phyloP scores from a whole-genome alignment of 495 filamentous ascomycete species.

The Aspergillus asperescens region DNA sequence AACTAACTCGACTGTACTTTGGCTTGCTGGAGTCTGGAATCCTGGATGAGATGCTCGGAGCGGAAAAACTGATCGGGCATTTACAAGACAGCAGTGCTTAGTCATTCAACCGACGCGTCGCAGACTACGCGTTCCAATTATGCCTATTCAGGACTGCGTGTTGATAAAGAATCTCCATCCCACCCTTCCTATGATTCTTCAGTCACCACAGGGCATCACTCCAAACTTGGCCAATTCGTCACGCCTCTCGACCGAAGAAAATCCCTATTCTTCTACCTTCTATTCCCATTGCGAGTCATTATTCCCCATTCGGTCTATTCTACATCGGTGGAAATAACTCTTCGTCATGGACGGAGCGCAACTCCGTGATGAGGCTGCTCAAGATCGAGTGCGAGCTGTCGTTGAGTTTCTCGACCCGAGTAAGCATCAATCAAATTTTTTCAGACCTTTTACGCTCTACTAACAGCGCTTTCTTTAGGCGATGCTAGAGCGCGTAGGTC shows the following conservation, averaged over 20 bases:
- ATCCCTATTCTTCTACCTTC: not conserved
- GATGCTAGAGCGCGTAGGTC: constrained; percentile 57
- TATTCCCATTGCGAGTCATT: not conserved
- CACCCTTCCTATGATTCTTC: constrained; percentile 14
- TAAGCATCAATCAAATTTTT: constrained; percentile 36
- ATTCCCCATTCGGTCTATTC: constrained; percentile 12
- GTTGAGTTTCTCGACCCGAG: constrained; percentile 83
- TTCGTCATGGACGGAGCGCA: constrained; percentile 63
- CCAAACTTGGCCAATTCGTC: not conserved
- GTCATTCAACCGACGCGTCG: constrained; percentile 20
- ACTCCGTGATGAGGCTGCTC: constrained; percentile 75
- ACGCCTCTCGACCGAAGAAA: not conserved
- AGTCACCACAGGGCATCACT: constrained; percentile 2
- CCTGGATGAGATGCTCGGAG: not conserved
- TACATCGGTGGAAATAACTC: constrained; percentile 3
- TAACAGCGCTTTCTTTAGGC: constrained; percentile 28
- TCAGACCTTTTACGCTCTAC: constrained; percentile 2
- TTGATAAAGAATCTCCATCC: constrained; percentile 22
- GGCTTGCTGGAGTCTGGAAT: too few relatives aligned
- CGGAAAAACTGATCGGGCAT: not conserved
- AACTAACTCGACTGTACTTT: too few relatives aligned
- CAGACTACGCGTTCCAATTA: constrained; percentile 36
- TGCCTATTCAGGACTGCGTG: constrained; percentile 34
- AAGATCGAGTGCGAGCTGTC: constrained; percentile 73
- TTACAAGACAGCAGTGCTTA: too few relatives aligned